Evolutionary conservation across 441 rosid genomes (phyloP), one percentile per base, ranked within the genome.

Genomic region (Euphorbia neoarborescens): DNA sequence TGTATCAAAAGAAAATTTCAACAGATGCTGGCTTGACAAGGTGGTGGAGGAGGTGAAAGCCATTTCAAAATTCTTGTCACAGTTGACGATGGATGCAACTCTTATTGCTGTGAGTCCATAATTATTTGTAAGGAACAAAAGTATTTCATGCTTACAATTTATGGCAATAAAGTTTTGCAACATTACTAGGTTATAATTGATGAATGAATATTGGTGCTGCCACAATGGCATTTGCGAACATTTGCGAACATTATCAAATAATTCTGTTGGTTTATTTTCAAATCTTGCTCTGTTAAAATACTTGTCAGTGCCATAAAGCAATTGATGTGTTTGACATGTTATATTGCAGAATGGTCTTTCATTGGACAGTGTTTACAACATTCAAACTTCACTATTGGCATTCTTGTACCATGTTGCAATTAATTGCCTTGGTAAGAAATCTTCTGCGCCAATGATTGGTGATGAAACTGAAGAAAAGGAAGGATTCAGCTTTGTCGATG

Each of bases 31-130:
- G 88, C 79, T 77, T 77, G 73, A 75, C 79, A 83, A 86, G 84
- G 87, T 95, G 83, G 81, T 75, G 4, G 90, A 92, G 76, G 99
- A 95, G 87, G 88, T 92, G 77, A 90, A 87, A 77, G 88, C 85
- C 73, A 85, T 90, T 79, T 84, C 85, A 61, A 79, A 85, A 71
- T 89, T 90, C 66, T 72, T 86, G 22, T 81, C 87, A 61, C 87
- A 84, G 73, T 79, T 86, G 81, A 92, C 87, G 87, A 81, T 75
- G 70, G 89, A 88, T 81, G 89, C 84, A 82, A 77, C 87, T 66
- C 81, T 75, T 76, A 83, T 84, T 75, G 62, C 84, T 77, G 98
- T 95, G 83, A 92, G 98, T 86, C 73, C 61, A 70, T 61, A 0
- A 27, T 68, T 73, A 28, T 54, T 76, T 50, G 62, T 76, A 44